These are phyloP conservation scores for Ceratorhiza oryzae-sativae DNA, from an alignment of 1,284 basidiomycete genomes.

Conservation along the genomic window DNA sequence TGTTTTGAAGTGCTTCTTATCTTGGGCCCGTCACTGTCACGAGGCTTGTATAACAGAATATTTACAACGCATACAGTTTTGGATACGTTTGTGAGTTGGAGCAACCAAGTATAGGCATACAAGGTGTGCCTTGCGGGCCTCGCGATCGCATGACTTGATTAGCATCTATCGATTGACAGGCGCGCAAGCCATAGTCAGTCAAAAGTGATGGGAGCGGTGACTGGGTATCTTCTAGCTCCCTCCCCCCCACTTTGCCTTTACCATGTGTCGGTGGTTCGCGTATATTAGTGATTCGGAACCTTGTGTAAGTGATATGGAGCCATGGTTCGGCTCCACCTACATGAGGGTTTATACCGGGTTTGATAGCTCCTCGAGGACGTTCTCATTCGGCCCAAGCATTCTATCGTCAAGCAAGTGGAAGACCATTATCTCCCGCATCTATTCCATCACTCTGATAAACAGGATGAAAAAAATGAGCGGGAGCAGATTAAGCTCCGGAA, in stretches of 20 bases:
- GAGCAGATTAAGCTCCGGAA: constrained; percentile 47
- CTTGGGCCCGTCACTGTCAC: not conserved
- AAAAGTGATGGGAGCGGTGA: not conserved
- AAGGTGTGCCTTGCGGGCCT: not conserved
- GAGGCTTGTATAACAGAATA: constrained; percentile 30
- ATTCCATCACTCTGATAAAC: constrained; percentile 44
- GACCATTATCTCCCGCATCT: constrained; percentile 51
- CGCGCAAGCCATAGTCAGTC: not conserved
- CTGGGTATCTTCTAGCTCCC: not conserved
- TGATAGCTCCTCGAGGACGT: constrained; percentile 52
- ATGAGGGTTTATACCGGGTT: not conserved
- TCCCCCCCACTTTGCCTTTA: not conserved
- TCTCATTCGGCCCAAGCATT: constrained; percentile 50
- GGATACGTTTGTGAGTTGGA: not conserved
- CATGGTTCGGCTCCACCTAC: not conserved
- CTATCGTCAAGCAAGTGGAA: constrained; percentile 52
- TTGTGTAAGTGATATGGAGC: constrained; percentile 14
- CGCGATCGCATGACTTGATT: not conserved
- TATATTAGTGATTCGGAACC: constrained; percentile 52
- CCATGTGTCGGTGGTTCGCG: constrained; percentile 53
- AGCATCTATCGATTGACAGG: not conserved
- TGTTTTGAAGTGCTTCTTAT: not conserved
- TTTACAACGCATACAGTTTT: constrained; percentile 28
- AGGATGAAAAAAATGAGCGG: constrained; percentile 44
- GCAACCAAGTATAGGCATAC: not conserved